Evolutionary conservation across 306 rosid species (phyloP).

Genomic region (Trifolium fragiferum): DNA sequence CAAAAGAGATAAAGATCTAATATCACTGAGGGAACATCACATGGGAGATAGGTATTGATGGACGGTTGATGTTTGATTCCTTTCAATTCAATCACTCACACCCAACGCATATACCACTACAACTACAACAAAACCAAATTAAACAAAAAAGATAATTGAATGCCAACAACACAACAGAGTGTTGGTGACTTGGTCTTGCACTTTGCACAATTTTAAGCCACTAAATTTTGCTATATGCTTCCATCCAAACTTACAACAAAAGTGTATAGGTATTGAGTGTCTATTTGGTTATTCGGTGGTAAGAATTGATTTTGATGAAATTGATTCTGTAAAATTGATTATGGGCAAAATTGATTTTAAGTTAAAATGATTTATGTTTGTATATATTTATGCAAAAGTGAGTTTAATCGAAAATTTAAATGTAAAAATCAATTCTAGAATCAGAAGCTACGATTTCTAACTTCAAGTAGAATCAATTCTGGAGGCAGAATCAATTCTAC

Average conservation of each 20-base stretch:
- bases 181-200: constrained; percentile 24
- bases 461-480: too few relatives aligned
- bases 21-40: constrained; percentile 44
- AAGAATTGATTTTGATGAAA: too few relatives aligned
- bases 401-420: too few relatives aligned
- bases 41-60: constrained; percentile 38
- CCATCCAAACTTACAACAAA: constrained; percentile 1
- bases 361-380: too few relatives aligned
- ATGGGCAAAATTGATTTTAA: too few relatives aligned
- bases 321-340: too few relatives aligned
- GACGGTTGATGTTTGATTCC: constrained; percentile 49
- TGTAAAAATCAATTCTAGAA: too few relatives aligned
- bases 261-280: too few relatives aligned
- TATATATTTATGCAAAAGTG: too few relatives aligned
- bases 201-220: constrained; percentile 31
- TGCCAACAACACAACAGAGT: constrained; percentile 5
- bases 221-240: constrained; percentile 28
- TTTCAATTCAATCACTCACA: constrained; percentile 57
- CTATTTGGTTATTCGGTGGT: too few relatives aligned
- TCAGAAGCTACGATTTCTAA: too few relatives aligned
- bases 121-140: background rate
- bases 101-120: constrained; percentile 19
- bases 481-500: too few relatives aligned
- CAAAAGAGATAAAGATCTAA: constrained; percentile 3
- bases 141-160: constrained; percentile 10